Evolutionary conservation across 2,329 filamentous ascomycete species (phyloP), one percentile per base, ranked within the genome.

Genomic region (Mycosphaerella sp.): DNA sequence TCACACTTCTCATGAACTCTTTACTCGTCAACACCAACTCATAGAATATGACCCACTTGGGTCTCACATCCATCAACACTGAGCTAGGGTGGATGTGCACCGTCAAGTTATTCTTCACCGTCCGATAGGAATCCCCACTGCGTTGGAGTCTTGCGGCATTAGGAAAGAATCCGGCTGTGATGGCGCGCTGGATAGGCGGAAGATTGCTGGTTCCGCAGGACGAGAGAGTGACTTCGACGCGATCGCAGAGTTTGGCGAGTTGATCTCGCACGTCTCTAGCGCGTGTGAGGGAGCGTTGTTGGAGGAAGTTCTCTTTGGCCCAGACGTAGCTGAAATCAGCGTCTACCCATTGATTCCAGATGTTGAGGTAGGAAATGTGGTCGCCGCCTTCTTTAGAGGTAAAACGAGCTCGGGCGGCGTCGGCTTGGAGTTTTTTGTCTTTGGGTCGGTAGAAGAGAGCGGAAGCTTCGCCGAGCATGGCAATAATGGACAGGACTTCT

Each of bases 311-410:
- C 71, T 97, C 91, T 43, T 85, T 84, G 0, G 87, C 76, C 90
- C 90, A 98, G 41, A 94, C 81, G 47, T 82, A 84, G 44, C 82
- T 87, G 71, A 89, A 98, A 69, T 95, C 91, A 43, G 82, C 85
- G 66, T 97, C 91, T 1, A 90, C 87, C 86, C 89, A 98, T 68
- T 95, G 87, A 62, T 93, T 91, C 83, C 85, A 98, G 61, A 98
- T 85, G 64, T 95, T 95, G 42, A 97, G 80, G 1, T 95, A 79
- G 0, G 88, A 89, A 4, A 93, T 68, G 62, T 95, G 87, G 66
- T 98, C 93, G 37, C 93, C 93, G 32, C 90, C 90, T 55, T 94
- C 89, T 62, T 89, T 88, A 66, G 91, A 76, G 0, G 89, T 95
- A 71, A 97, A 97, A 1, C 91, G 82, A 32, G 86, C 85, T 12